Evolutionary conservation across 73 alveolate species (phyloP).

Genomic region (Breviolum minutum): DNA sequence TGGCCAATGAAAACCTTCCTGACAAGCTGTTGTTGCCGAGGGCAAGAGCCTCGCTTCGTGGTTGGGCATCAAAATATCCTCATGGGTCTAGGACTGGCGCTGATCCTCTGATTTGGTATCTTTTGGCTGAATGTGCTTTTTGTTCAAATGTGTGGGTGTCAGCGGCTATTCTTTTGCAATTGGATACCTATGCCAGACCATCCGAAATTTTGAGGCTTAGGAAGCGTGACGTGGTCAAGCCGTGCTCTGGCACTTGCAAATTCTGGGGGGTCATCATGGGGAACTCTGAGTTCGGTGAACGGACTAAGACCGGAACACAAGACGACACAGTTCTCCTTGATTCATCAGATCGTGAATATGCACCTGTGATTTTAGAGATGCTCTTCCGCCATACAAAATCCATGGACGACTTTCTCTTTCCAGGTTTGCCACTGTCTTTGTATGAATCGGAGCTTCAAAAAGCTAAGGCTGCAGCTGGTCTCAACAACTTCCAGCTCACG

Average conservation of each 20-base stretch:
- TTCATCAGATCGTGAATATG: not conserved
- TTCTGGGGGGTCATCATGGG: not conserved
- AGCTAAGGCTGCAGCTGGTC: too few species aligned
- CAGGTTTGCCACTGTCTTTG: not conserved
- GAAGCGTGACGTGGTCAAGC: not conserved
- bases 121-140: not conserved
- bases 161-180: not conserved
- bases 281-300: not conserved
- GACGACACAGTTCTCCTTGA: not conserved
- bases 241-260: not conserved
- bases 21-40: not conserved
- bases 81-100: not conserved
- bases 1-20: not conserved
- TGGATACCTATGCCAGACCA: not conserved
- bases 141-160: not conserved
- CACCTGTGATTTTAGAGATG: not conserved
- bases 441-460: too few species aligned
- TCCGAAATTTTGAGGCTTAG: not conserved
- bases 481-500: too few species aligned
- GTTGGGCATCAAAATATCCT: not conserved
- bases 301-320: not conserved
- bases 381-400: not conserved
- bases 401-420: not conserved
- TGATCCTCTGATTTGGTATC: not conserved
- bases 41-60: not conserved